These are phyloP conservation scores for Tetrapisispora namnaoensis DNA, from an alignment of 805 yeast species.

Conservation along the genomic window DNA sequence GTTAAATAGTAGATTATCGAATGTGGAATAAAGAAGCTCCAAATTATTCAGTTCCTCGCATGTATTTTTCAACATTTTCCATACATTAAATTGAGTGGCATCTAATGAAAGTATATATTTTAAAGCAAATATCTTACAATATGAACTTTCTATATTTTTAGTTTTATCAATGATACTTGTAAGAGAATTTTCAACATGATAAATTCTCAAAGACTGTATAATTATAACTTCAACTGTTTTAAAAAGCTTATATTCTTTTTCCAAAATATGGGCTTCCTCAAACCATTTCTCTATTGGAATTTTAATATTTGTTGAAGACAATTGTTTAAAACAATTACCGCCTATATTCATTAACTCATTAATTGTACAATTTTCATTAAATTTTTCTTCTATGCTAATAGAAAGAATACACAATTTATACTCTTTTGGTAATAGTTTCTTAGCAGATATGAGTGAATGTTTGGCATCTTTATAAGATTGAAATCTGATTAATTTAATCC, in stretches of 20 bases:
- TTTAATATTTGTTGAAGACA: conserved; percentile 32
- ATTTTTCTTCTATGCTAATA: conserved; percentile 50
- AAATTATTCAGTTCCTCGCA: conserved; percentile 26
- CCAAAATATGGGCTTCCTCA: conserved; percentile 40
- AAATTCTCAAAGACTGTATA: conserved; percentile 30
- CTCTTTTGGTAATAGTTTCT: conserved; percentile 41
- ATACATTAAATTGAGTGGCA: conserved; percentile 39
- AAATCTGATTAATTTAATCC: conserved; percentile 48
- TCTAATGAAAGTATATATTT: conserved; percentile 32
- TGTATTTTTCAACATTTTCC: conserved; percentile 39
- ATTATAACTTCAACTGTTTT: conserved; percentile 47
- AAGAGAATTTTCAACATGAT: conserved; percentile 17
- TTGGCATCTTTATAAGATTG: conserved; percentile 40
- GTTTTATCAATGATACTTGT: conserved; percentile 15
- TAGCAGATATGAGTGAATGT: conserved; percentile 46
- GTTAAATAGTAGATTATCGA: conserved; percentile 42
- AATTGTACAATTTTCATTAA: conserved; percentile 37
- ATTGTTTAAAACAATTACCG: conserved; percentile 41
- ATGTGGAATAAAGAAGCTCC: conserved; percentile 34
- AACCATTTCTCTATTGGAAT: conserved; percentile 43
- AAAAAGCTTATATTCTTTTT: conserved; percentile 32
- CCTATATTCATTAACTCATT: conserved; percentile 12
- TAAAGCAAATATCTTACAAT: conserved; percentile 36
- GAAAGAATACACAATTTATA: conserved; percentile 61
- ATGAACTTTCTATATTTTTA: conserved; percentile 9